A percentile compares a stretch with the other conserved stretches of the same genome.
phyloP scores from a whole-genome alignment of 164 flowering plant species.

The Vitis amurensis region DNA sequence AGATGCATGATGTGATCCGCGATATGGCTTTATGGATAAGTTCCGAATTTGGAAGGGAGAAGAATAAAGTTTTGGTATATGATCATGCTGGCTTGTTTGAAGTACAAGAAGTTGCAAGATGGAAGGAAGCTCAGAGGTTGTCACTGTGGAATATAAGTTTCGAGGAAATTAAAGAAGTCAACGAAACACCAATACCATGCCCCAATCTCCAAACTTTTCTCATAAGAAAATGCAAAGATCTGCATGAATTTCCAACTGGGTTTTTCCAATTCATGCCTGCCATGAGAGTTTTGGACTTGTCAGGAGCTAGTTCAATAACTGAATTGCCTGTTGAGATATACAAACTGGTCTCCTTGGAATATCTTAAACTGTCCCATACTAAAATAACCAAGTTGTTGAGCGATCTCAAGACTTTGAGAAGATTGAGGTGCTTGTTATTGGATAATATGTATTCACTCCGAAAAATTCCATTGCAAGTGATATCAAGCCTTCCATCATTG shows the following conservation, averaged over 20 bases:
- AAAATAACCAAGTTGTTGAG: not conserved
- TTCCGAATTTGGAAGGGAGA: not conserved
- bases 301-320: too few species aligned
- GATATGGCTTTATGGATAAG: constrained; percentile 17
- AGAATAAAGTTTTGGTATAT: not conserved
- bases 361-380: constrained; percentile 10
- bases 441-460: not conserved
- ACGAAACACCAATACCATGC: not conserved
- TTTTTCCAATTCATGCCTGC: too few species aligned
- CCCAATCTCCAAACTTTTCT: too few species aligned
- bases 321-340: too few species aligned
- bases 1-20: constrained; percentile 19
- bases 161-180: not conserved
- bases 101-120: not conserved
- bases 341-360: not conserved
- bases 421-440: constrained; percentile 8
- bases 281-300: too few species aligned
- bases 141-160: not conserved
- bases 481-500: constrained; percentile 4
- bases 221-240: too few species aligned
- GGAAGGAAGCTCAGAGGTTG: not conserved
- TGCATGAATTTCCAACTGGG: too few species aligned
- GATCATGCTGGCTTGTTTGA: not conserved
- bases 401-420: not conserved
- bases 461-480: not conserved